Base-by-base conservation (phyloP, 2,329 filamentous ascomycete genomes). In the Aspergillus pseudoviridinutans region DNA sequence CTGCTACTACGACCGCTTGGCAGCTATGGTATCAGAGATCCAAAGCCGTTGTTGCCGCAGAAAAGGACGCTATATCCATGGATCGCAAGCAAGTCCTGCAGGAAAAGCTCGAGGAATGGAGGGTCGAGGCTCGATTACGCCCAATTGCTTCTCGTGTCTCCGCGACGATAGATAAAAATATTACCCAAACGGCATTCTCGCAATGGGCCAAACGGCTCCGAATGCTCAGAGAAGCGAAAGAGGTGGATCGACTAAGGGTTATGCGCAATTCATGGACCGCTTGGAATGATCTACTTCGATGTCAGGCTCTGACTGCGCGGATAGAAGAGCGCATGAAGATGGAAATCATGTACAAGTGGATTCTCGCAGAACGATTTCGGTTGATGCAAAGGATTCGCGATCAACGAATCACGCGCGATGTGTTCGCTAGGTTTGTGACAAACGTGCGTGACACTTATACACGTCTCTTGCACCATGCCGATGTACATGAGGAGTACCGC, bases 271-370 rank as follows among this genome's bases (percentile, higher is more conserved):
- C 82, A 3, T 85, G 82, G 76, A 85, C 80, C 1, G 74, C 76
- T 10, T 88, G 86, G 86, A 87, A 87, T 61, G 83, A 87, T 64
- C 74, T 75, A 17, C 75, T 87, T 17, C 82, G 85, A 20, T 80
- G 78, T 59, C 76, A 80, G 62, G 79, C 79, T 17, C 70, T 87
- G 1, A 73, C 71, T 51, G 73, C 78, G 22, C 80, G 78, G 14
- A 82, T 86, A 50, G 78, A 86, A 60, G 79, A 83, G 60, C 79
- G 85, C 3, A 62, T 86, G 44, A 73, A 83, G 46, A 71, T 82
- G 29, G 80, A 87, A 64, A 71, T 76, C 6, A 74, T 88, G 59
- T 86, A 86, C 68, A 84, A 79, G 68, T 87, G 84, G 85, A 78
- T 82, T n/a, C 65, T 87, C 29, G 78, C 80, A 35, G 79, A 78